phyloP scores from a whole-genome alignment of 202 grass and related monocot genomes.

The Cymbopogon flexuosus region DNA sequence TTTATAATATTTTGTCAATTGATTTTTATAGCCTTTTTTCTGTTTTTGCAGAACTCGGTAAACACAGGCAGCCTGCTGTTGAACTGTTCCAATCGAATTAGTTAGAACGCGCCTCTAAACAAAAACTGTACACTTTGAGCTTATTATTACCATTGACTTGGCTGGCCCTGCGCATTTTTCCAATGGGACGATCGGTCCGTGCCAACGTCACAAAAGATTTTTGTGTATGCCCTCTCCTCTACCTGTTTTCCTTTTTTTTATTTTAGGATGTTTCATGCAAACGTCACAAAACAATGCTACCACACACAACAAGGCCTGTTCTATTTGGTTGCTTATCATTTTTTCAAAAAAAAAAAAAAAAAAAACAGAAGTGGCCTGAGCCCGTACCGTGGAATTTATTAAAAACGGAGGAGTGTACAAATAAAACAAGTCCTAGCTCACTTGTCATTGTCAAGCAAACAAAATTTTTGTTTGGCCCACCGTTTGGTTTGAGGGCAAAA shows the following conservation, averaged over 20 bases:
- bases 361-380: too few species aligned
- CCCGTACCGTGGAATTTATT: too few species aligned
- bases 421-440: too few species aligned
- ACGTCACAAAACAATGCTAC: not conserved
- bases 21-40: not conserved
- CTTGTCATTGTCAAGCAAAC: not conserved
- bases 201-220: not conserved
- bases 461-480: not conserved
- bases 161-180: not conserved
- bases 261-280: not conserved
- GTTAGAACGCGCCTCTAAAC: not conserved
- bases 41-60: not conserved
- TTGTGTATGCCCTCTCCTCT: not conserved
- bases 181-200: not conserved
- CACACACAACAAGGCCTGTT: not conserved
- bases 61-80: not conserved
- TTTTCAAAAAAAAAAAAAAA: too few species aligned
- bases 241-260: not conserved
- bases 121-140: not conserved
- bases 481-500: not conserved
- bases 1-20: not conserved
- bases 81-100: not conserved
- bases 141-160: not conserved
- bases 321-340: not conserved
- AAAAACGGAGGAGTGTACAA: too few species aligned